These are phyloP conservation scores for Ascocoryne sarcoides DNA, from an alignment of 2,329 filamentous ascomycete species.

Conservation along the genomic window DNA sequence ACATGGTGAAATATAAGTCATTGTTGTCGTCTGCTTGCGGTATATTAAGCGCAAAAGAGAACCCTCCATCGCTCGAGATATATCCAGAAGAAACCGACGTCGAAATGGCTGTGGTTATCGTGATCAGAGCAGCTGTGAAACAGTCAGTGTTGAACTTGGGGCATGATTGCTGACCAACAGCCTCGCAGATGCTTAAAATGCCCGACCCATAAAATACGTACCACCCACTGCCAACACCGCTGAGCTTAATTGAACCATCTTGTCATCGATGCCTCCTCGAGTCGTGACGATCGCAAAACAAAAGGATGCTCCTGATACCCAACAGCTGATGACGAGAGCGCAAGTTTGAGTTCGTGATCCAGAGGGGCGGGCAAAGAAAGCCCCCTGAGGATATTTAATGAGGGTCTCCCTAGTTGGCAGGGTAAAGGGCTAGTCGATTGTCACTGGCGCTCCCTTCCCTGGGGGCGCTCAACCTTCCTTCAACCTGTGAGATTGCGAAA, in stretches of 20 bases:
- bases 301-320: too few species aligned
- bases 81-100: conserved; percentile 43
- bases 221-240: not conserved
- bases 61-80: conserved; percentile 33
- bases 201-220: not conserved
- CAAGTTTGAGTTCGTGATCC: too few species aligned
- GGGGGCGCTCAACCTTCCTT: not conserved
- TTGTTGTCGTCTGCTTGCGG: conserved; percentile 36
- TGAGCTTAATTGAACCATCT: not conserved
- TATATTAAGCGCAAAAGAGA: conserved; percentile 43
- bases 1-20: conserved; percentile 46
- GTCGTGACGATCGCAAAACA: not conserved
- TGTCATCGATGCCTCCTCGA: not conserved
- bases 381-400: too few species aligned
- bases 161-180: not conserved
- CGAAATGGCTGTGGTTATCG: not conserved
- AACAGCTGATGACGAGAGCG: too few species aligned
- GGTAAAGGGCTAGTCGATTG: not conserved
- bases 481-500: not conserved
- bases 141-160: conserved; percentile 20
- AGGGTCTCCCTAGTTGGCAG: not conserved
- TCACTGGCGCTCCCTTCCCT: not conserved
- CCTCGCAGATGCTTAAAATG: not conserved
- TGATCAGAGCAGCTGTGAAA: not conserved
- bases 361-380: too few species aligned